These are phyloP conservation scores for Thermothelomyces thermophilus DNA, from an alignment of 2,329 filamentous ascomycete genomes.

Conservation along the genomic window DNA sequence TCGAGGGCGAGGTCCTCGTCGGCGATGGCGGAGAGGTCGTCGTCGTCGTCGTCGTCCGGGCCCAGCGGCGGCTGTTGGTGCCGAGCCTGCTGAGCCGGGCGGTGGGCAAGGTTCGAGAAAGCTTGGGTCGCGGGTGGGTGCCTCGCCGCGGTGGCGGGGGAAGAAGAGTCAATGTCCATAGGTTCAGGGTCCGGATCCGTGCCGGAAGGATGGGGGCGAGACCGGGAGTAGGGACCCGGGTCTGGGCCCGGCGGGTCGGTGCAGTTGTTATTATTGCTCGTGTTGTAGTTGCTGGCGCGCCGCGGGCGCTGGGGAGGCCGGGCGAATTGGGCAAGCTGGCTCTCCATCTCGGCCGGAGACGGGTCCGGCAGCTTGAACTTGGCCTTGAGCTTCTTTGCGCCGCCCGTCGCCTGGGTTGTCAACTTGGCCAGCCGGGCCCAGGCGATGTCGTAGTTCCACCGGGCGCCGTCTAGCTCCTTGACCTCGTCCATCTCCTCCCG, in stretches of 20 bases:
- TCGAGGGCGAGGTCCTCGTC: conserved; percentile 12
- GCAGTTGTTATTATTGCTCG: too few relatives aligned
- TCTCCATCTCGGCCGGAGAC: background rate
- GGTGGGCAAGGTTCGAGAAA: too few relatives aligned
- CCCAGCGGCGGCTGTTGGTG: background rate
- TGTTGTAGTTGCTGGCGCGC: too few relatives aligned
- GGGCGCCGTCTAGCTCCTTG: background rate
- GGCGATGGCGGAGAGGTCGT: conserved; percentile 9
- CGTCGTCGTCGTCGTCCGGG: background rate
- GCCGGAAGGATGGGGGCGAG: too few relatives aligned
- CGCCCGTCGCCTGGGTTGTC: background rate
- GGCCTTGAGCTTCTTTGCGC: background rate
- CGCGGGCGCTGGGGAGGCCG: background rate
- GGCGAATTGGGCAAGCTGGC: conserved; percentile 1
- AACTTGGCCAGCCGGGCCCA: background rate
- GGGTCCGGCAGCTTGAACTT: background rate
- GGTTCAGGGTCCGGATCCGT: too few relatives aligned
- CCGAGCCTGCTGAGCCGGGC: too few relatives aligned
- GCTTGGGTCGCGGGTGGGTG: too few relatives aligned
- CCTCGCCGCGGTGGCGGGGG: too few relatives aligned
- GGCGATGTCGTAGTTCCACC: background rate
- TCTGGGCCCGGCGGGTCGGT: too few relatives aligned
- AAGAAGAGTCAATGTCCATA: too few relatives aligned
- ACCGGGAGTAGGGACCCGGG: too few relatives aligned
- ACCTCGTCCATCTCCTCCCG: conserved; percentile 22